Evolutionary conservation across 345 rosid genomes (phyloP).

Genomic region (Durio zibethinus): DNA sequence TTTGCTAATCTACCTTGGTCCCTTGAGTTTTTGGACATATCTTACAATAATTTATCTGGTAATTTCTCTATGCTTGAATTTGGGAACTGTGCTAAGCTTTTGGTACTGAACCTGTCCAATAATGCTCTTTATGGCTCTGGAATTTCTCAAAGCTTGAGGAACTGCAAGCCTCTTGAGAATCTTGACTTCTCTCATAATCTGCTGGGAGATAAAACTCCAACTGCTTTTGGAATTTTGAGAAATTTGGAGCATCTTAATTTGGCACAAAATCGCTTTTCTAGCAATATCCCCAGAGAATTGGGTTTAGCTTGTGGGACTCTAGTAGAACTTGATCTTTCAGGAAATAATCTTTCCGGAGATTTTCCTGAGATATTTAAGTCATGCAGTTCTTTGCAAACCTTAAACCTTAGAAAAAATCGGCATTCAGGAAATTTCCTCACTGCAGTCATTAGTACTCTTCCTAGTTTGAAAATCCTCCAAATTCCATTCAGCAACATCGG

Average conservation of each 20-base stretch:
- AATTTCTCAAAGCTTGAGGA: constrained; percentile 39
- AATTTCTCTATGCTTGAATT: constrained; percentile 46
- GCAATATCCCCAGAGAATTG: constrained; percentile 65
- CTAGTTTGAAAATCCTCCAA: constrained; percentile 42
- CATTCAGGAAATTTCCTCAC: constrained; percentile 68
- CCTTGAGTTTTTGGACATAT: constrained; percentile 52
- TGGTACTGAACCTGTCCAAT: constrained; percentile 42
- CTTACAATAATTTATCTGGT: constrained; percentile 65
- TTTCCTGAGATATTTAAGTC: constrained; percentile 46
- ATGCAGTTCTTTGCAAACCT: constrained; percentile 50
- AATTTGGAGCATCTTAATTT: constrained; percentile 51
- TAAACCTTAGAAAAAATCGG: constrained; percentile 62
- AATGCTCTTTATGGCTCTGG: constrained; percentile 49
- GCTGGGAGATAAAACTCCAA: constrained; percentile 49
- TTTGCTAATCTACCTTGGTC: constrained; percentile 35
- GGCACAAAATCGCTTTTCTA: constrained; percentile 49
- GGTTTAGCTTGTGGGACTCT: constrained; percentile 49
- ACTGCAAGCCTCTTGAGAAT: constrained; percentile 50
- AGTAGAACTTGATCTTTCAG: constrained; percentile 58
- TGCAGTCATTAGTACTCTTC: constrained; percentile 53
- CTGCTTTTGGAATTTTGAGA: constrained; percentile 42
- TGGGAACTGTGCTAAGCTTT: constrained; percentile 52
- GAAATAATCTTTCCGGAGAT: constrained; percentile 52
- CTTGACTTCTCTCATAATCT: constrained; percentile 62
- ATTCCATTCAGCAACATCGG: constrained; percentile 66